phyloP scores from a whole-genome alignment of 2,329 filamentous ascomycete species.

The Neophaeococcomyces aloes region DNA sequence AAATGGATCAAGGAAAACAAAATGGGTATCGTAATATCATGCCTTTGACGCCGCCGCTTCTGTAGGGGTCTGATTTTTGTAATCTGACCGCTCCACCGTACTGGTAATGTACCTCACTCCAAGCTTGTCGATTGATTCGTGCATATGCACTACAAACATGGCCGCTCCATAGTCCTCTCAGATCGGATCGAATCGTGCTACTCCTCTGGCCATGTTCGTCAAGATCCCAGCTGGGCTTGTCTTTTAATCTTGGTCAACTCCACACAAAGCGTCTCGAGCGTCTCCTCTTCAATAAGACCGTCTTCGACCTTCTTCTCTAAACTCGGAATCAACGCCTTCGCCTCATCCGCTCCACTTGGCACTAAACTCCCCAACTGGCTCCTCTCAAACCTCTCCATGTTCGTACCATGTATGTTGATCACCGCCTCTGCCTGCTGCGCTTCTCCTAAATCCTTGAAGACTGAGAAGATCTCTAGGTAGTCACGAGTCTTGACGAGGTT shows the following conservation, averaged over 20 bases:
- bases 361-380: slow-evolving; percentile 72
- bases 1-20: too few relatives aligned
- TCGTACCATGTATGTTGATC: slow-evolving; percentile 60
- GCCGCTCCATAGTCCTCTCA: too few relatives aligned
- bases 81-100: too few relatives aligned
- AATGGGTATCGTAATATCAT: too few relatives aligned
- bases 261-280: slow-evolving; percentile 76
- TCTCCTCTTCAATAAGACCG: slow-evolving; percentile 49
- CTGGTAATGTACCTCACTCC: too few relatives aligned
- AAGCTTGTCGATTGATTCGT: background rate
- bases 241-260: slow-evolving; percentile 69
- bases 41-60: too few relatives aligned
- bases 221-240: slow-evolving; percentile 17
- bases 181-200: too few relatives aligned
- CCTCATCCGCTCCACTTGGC: slow-evolving; percentile 87
- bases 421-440: slow-evolving; percentile 88
- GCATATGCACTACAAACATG: too few relatives aligned
- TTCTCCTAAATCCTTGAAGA: slow-evolving; percentile 91
- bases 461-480: slow-evolving; percentile 87
- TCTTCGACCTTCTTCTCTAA: slow-evolving; percentile 71
- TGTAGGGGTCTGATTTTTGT: too few relatives aligned
- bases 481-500: slow-evolving; percentile 70
- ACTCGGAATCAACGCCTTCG: slow-evolving; percentile 88
- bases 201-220: too few relatives aligned
- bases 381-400: slow-evolving; percentile 84